A percentile compares a stretch with the other conserved stretches of the same genome.
phyloP scores from a whole-genome alignment of 2,329 filamentous ascomycete species.

The Mollisia scopiformis region DNA sequence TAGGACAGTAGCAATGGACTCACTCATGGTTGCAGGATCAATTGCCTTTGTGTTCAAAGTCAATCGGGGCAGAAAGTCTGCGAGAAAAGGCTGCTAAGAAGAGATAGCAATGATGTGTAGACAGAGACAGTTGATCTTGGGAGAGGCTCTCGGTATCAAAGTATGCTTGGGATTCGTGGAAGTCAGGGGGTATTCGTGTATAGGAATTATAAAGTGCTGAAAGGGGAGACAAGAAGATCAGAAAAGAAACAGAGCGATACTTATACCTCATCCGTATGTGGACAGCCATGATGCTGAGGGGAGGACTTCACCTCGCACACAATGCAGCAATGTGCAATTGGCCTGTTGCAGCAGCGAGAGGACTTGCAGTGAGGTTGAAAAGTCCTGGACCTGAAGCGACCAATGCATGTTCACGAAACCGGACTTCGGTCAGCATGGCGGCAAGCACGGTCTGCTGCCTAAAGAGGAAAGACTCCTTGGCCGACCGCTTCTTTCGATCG shows the following conservation, averaged over 20 bases:
- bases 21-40: background rate
- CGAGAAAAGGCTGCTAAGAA: too few species aligned
- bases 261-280: background rate
- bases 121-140: background rate
- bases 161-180: background rate
- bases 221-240: background rate
- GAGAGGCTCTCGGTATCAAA: background rate
- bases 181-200: background rate
- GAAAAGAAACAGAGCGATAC: background rate
- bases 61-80: background rate
- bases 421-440: background rate
- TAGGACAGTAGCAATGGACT: background rate
- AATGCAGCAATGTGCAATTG: background rate
- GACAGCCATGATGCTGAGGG: background rate
- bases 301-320: background rate
- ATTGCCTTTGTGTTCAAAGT: background rate
- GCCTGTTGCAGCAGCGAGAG: background rate
- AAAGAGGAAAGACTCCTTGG: background rate
- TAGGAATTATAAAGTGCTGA: background rate
- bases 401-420: background rate
- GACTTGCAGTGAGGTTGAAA: background rate
- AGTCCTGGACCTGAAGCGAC: background rate
- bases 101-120: background rate
- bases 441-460: background rate
- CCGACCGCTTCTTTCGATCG: background rate